A percentile compares a stretch with the other conserved stretches of the same genome.
Evolutionary conservation across 2,329 filamentous ascomycete species (phyloP).

Genomic region (Trichoderma sp.): DNA sequence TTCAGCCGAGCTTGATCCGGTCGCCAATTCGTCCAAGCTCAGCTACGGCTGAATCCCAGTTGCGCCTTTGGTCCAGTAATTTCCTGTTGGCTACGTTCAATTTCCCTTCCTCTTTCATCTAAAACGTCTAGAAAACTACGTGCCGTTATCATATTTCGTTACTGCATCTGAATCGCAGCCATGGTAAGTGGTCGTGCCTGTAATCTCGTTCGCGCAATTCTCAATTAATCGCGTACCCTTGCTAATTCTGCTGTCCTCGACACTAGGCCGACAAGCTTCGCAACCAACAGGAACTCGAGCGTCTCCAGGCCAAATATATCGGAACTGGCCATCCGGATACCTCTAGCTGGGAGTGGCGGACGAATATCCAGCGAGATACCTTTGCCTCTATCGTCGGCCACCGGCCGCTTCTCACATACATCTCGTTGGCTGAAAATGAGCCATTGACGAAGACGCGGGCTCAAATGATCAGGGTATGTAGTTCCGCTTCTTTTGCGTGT

Average conservation of each 20-base stretch:
- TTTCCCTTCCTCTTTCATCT: not conserved
- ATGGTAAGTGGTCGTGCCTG: not conserved
- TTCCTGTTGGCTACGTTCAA: not conserved
- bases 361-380: conserved; percentile 92
- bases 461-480: conserved; percentile 70
- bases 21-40: not conserved
- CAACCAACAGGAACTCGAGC: conserved; percentile 95
- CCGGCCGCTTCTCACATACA: conserved; percentile 82
- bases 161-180: not conserved
- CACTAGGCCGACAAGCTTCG: conserved; percentile 91
- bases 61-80: not conserved
- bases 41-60: not conserved
- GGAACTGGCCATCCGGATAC: conserved; percentile 97
- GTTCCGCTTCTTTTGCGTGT: not conserved
- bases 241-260: not conserved
- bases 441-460: conserved; percentile 76
- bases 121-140: not conserved
- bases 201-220: not conserved
- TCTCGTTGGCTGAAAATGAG: conserved; percentile 87
- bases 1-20: conserved; percentile 24
- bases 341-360: conserved; percentile 95
- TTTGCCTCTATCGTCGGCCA: conserved; percentile 89
- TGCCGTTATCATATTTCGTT: fast-evolving
- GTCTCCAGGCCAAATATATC: conserved; percentile 92
- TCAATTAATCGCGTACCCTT: not conserved